A percentile compares a stretch with the other conserved stretches of the same genome.
Evolutionary conservation across 768 basidiomycete species (phyloP).

Genomic region (Hericium erinaceus): DNA sequence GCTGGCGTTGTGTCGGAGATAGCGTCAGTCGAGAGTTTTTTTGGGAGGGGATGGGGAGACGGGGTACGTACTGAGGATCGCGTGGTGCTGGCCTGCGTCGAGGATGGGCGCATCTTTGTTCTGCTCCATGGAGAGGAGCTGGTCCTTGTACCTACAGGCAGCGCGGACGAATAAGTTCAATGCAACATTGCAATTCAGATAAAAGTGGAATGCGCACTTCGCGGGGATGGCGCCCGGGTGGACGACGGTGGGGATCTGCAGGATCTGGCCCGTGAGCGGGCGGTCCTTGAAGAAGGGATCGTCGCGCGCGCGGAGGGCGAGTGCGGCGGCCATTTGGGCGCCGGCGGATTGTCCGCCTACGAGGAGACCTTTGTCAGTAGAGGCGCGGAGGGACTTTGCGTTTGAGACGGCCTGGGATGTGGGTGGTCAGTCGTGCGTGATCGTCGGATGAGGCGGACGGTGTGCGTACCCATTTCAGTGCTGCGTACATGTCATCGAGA

Average conservation of each 20-base stretch:
- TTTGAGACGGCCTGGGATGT: neutral
- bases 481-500: neutral
- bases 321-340: neutral
- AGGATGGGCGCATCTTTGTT: neutral
- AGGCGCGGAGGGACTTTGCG: neutral
- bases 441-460: no score
- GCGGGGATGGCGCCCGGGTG: neutral
- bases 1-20: neutral
- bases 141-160: neutral
- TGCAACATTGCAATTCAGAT: neutral
- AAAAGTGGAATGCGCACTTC: neutral
- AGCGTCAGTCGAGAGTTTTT: neutral
- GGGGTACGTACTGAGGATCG: neutral
- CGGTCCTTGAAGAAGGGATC: neutral
- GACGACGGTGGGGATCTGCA: neutral
- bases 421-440: no score
- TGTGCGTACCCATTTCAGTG: conserved; percentile 1
- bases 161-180: neutral
- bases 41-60: no score
- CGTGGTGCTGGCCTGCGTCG: neutral
- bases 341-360: neutral
- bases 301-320: neutral
- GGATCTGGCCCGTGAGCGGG: neutral
- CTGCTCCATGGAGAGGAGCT: neutral
- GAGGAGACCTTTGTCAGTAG: neutral